phyloP scores from a whole-genome alignment of 2,329 filamentous ascomycete genomes.

The Ploettnerulaceae sp. region DNA sequence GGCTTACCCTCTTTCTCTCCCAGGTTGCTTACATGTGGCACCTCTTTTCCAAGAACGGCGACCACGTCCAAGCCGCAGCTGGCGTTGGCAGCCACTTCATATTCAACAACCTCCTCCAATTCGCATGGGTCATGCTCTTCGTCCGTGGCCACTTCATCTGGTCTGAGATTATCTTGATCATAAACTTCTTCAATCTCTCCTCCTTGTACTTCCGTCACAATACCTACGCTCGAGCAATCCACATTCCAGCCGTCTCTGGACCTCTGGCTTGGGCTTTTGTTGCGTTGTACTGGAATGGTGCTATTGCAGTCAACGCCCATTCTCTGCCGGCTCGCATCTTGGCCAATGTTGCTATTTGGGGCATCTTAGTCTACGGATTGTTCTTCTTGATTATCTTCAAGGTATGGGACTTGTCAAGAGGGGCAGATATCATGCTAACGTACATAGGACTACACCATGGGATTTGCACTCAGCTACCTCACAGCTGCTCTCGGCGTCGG shows the following conservation, averaged over 20 bases:
- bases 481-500: slow-evolving; percentile 70
- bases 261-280: slow-evolving; percentile 84
- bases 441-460: slow-evolving; percentile 64
- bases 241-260: slow-evolving; percentile 68
- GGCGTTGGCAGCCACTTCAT: slow-evolving; percentile 83
- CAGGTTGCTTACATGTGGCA: slow-evolving; percentile 73
- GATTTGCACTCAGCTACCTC: slow-evolving; percentile 71
- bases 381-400: slow-evolving; percentile 73
- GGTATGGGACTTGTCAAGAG: slow-evolving; percentile 39
- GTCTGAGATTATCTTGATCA: slow-evolving; percentile 68
- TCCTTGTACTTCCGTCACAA: slow-evolving; percentile 77
- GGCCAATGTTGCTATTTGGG: slow-evolving; percentile 86
- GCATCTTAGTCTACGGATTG: slow-evolving; percentile 67
- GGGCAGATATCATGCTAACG: slow-evolving; percentile 21
- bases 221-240: slow-evolving; percentile 67
- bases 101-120: slow-evolving; percentile 76
- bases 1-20: slow-evolving; percentile 67
- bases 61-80: slow-evolving; percentile 63
- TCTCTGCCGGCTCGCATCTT: slow-evolving; percentile 68
- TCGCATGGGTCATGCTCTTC: slow-evolving; percentile 80
- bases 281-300: slow-evolving; percentile 84
- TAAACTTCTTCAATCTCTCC: slow-evolving; percentile 79
- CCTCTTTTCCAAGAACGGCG: slow-evolving; percentile 64
- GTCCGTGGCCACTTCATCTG: slow-evolving; percentile 69
- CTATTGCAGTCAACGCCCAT: slow-evolving; percentile 69